Conservation (phyloP, 208 protist genomes). For the Leishmania aethiopica region DNA sequence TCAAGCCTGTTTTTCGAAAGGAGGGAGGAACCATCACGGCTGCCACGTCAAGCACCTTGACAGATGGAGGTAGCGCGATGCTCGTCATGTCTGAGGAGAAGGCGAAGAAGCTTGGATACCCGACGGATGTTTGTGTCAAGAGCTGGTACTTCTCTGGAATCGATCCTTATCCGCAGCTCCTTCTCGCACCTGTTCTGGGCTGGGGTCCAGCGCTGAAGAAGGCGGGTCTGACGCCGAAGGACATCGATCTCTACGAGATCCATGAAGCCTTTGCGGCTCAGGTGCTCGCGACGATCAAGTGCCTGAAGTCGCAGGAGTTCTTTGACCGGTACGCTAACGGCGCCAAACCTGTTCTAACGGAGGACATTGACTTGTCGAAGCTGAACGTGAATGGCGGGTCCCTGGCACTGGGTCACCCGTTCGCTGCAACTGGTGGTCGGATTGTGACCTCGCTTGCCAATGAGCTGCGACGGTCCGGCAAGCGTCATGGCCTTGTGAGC, state of each 20-base stretch:
- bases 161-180: slow-evolving; percentile 87
- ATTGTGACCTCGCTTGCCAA: slow-evolving; percentile 79
- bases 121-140: slow-evolving; percentile 67
- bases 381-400: slow-evolving; percentile 83
- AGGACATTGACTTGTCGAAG: slow-evolving; percentile 69
- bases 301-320: slow-evolving; percentile 70
- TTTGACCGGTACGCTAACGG: slow-evolving; percentile 53
- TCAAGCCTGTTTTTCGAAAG: slow-evolving; percentile 83
- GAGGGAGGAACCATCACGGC: slow-evolving; percentile 82
- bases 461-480: slow-evolving; percentile 78
- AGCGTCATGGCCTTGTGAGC: slow-evolving; percentile 78
- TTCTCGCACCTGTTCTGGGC: slow-evolving; percentile 82
- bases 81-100: slow-evolving; percentile 89
- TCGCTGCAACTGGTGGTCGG: slow-evolving; percentile 86
- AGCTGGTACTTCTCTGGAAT: slow-evolving; percentile 78
- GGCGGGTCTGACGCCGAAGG: slow-evolving; percentile 68
- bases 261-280: slow-evolving; percentile 92
- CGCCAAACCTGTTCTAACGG: slow-evolving; percentile 40
- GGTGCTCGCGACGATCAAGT: slow-evolving; percentile 82
- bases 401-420: slow-evolving; percentile 86
- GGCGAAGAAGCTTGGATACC: slow-evolving; percentile 75
- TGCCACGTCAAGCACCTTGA: slow-evolving; percentile 75
- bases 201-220: slow-evolving; percentile 73
- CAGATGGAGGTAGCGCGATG: slow-evolving; percentile 83
- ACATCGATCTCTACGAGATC: slow-evolving; percentile 90